Evolutionary conservation across 2,329 filamentous ascomycete genomes (phyloP).

Genomic region (Anisogramma anomala): DNA sequence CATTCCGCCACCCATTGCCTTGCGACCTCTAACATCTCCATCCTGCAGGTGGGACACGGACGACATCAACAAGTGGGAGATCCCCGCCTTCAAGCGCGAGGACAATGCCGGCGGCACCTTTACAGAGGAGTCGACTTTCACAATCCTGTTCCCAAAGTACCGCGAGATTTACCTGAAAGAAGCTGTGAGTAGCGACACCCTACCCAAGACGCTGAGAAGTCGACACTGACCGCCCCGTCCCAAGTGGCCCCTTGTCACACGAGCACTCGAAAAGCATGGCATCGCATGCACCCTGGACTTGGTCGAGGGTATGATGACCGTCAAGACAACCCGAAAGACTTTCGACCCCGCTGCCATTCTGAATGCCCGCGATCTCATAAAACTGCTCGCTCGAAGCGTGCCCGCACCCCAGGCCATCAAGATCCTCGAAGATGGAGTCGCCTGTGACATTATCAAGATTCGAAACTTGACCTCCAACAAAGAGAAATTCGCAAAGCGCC

Average conservation of each 20-base stretch:
- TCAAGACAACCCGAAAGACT: constrained; percentile 79
- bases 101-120: constrained; percentile 82
- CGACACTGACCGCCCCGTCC: constrained; percentile 8
- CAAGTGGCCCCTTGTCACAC: constrained; percentile 79
- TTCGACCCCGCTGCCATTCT: constrained; percentile 80
- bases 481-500: constrained; percentile 87
- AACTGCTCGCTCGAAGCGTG: constrained; percentile 80
- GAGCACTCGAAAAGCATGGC: constrained; percentile 72
- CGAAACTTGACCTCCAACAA: constrained; percentile 83
- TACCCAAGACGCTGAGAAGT: neutral
- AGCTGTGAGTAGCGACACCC: constrained; percentile 28
- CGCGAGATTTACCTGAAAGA: constrained; percentile 88
- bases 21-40: neutral
- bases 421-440: constrained; percentile 83
- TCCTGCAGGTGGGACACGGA: constrained; percentile 66
- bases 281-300: constrained; percentile 89
- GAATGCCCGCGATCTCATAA: constrained; percentile 89
- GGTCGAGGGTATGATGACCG: constrained; percentile 91
- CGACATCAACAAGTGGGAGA: constrained; percentile 95
- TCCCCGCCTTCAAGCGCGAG: constrained; percentile 72
- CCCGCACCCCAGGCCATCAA: constrained; percentile 88
- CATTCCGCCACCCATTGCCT: neutral
- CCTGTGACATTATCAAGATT: constrained; percentile 94
- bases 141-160: constrained; percentile 85
- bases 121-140: constrained; percentile 84